Base-by-base conservation (phyloP, 306 rosid genomes). In the Citrullus colocynthis region DNA sequence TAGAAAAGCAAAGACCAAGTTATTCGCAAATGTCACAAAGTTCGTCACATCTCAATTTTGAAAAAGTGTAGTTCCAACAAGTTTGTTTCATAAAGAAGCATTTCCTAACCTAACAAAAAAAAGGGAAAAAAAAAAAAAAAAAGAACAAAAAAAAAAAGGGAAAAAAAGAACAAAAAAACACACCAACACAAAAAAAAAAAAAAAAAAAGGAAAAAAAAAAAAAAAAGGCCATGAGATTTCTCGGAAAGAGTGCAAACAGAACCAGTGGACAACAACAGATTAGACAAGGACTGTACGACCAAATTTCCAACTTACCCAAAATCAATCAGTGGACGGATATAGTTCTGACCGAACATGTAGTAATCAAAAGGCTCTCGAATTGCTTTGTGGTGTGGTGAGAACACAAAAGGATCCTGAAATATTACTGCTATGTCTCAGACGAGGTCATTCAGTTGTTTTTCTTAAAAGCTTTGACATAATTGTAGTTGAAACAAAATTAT, bases 351-450 rank as follows among this genome's bases (percentile, higher is more conserved):
- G 78, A 96, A 91, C 80, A 55, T 80, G 82, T 89, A 96, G 89
- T 96, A 96, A 89, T 96, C 99, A 87, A 89, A 96, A 80, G 99
- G 99, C 83, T 89, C 91, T 80, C 99, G 87, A 83, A 91, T 77
- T 75, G 98, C 99, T 82, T 88, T 91, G 91, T 96, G 99, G 82
- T 85, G 66, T 78, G 99, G 86, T 78, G 87, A 65, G 86, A 96
- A 96, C 85, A 83, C 89, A 88, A 88, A 96, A 62, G 99, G 97
- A 48, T 96, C 99, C 99, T 96, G 91, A 84, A 85, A 84, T 84
- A 54, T 79, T 71, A 86, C 86, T 75, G 57, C 67, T 58, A 79
- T 28, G 61, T 78, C 78, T 83, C 74, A 79, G 80, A 84, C 81
- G 58, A 71, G 17, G 20, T 17, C 55, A 16, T 69, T 78, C 72